Percentiles rank a stretch among this genome's conserved stretches.
These are phyloP conservation scores for Xylariaceae sp. DNA, from an alignment of 2,329 filamentous ascomycete genomes.

Conservation along the genomic window DNA sequence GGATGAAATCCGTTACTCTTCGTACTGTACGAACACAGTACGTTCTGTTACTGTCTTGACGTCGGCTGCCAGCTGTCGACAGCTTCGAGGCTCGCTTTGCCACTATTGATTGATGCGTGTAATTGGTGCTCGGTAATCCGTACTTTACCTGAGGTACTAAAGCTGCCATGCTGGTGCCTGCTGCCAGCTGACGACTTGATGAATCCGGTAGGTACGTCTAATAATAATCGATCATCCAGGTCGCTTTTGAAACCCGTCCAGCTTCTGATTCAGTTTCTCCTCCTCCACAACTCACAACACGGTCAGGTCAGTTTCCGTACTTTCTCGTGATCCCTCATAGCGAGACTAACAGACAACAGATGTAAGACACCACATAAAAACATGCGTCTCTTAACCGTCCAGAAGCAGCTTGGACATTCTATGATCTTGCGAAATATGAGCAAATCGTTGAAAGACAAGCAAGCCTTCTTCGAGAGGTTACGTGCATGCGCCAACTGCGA, in stretches of 20 bases:
- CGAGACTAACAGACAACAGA: neutral
- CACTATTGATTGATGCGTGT: no score
- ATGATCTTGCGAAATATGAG: conserved; percentile 22
- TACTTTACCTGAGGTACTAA: no score
- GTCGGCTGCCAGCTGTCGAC: neutral
- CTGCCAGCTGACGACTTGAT: neutral
- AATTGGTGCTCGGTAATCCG: no score
- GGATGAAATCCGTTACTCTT: neutral
- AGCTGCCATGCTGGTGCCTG: neutral
- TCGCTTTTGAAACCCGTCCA: neutral
- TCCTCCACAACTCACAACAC: neutral
- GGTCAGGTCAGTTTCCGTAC: neutral
- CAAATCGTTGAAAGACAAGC: conserved; percentile 38
- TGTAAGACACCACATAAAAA: neutral
- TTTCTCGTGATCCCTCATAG: neutral
- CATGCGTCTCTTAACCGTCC: neutral
- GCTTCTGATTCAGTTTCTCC: neutral
- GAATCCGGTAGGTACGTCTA: neutral
- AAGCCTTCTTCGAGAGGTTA: conserved; percentile 43
- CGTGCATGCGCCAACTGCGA: conserved; percentile 28
- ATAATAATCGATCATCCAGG: neutral
- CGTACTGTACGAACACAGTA: neutral
- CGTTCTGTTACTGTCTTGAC: no score
- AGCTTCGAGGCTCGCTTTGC: neutral
- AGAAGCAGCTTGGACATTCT: neutral